A percentile compares a stretch with the other conserved stretches of the same genome.
Conservation (phyloP, 108 stramenopile genomes). For the Skeletonema tropicum region DNA sequence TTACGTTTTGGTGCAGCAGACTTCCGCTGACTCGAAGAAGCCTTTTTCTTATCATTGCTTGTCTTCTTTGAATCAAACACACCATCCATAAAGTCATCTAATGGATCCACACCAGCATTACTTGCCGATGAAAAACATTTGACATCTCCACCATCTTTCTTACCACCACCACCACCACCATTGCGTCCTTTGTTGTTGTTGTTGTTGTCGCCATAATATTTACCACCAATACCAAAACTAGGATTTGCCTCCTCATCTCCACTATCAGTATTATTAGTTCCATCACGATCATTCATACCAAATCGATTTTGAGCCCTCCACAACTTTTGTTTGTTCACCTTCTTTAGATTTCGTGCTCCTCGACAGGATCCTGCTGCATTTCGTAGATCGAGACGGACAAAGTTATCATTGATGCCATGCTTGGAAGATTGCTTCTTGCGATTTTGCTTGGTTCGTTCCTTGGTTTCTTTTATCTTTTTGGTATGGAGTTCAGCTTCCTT, state of each 20-base stretch:
- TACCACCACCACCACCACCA: background rate
- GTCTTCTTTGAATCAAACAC: slow-evolving; percentile 30
- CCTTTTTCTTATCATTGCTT: slow-evolving; percentile 9
- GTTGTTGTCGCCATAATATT: background rate
- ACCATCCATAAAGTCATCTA: slow-evolving; percentile 90
- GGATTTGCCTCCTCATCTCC: slow-evolving; percentile 16
- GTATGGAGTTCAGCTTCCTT: slow-evolving; percentile 6
- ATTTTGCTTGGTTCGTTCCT: slow-evolving; percentile 7
- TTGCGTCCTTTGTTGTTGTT: background rate
- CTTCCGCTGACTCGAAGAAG: background rate
- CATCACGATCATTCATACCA: slow-evolving; percentile 47
- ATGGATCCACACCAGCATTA: slow-evolving; percentile 76
- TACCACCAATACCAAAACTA: background rate
- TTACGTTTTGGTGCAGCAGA: background rate
- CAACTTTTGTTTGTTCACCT: slow-evolving; percentile 46
- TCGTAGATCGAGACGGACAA: slow-evolving; percentile 78
- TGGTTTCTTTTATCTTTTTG: slow-evolving; percentile 9
- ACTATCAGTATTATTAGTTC: slow-evolving; percentile 13
- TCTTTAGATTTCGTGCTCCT: slow-evolving; percentile 74
- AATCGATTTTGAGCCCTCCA: slow-evolving; percentile 49
- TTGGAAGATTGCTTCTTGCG: background rate
- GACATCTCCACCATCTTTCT: slow-evolving; percentile 11
- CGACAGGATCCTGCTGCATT: slow-evolving; percentile 82
- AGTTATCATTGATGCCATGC: slow-evolving; percentile 72
- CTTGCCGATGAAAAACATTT: slow-evolving; percentile 35